Evolutionary conservation across 495 filamentous ascomycete species (phyloP), one percentile per base, ranked within the genome.

Genomic region (Podospora conica): DNA sequence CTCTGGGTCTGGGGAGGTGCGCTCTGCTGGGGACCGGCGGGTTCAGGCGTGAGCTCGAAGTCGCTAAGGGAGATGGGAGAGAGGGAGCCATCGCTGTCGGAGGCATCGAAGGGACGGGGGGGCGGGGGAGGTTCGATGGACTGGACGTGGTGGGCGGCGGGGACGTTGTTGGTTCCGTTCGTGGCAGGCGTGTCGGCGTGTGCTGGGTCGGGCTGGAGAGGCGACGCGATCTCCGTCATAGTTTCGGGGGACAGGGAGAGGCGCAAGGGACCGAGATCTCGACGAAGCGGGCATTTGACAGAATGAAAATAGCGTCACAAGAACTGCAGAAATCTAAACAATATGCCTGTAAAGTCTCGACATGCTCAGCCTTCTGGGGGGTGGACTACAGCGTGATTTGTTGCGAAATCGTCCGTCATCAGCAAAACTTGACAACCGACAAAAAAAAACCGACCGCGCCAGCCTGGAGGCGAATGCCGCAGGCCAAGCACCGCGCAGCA

Each of bases 241-340:
- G 78, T 77, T 74, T 75, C 77, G 72, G 71, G 72, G 70, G 78
- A 75, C 72, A 74, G 70, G 66, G 68, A 69, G 73, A 73, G 66
- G 72, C 68, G 66, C 67, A 68, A 70, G 73, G 71, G 75, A 75
- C 88, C 87, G 83, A 80, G 81, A 86, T 85, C 85, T 85, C 84
- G 80, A 83, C 82, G 84, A 86, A 84, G 83, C 77, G 81, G 74
- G 80, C 82, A 85, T 89, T 76, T 82, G 85, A 78, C 72, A 73
- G 62, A 72, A 71, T 77, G 75, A 89, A 86, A 85, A 78, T 74
- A 80, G 81, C 80, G 86, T 93, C 89, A 86, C 82, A 76, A 72
- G 80, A 86, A 83, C 81, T 84, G 76, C 81, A 75, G 69, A 70
- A 74, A 70, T 77, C 78, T 78, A 78, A 75, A 66, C 70, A 85